Evolutionary conservation across 176 grass and related monocot species (phyloP), one percentile per base, ranked within the genome.

Genomic region (Eremochloa ophiuroides): DNA sequence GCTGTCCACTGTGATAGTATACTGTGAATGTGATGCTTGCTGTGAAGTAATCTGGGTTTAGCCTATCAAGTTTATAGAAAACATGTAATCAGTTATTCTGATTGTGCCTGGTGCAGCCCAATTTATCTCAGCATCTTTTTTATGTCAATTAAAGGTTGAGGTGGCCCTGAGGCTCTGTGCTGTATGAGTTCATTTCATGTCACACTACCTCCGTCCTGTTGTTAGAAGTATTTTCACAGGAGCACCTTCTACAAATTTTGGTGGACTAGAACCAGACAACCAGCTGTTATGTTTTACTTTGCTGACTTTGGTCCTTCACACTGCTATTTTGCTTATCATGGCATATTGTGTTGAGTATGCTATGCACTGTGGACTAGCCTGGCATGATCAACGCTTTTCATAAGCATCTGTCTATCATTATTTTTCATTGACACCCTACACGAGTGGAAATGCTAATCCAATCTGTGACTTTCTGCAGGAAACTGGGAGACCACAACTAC

Each of bases 401-500:
- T 46, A 61, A 68, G 40, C 41, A 10, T 40, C 30, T 16, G 15
- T 34, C 4, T 1, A 28, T 0, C 29, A 34, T 47, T 84, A 10
- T 26, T 74, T 51, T 34, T 35, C 11, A 4, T 35, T 43, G 34
- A 37, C 48, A 29, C 11, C n/a, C 10, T 42, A 20, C 18, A 51
- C 20, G 10, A 4, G 14, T 47, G 50, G 80, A 29, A 4, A 37
- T 70, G 69, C 1, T 78, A 69, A 58, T 60, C 38, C 80, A 14
- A 46, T 41, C 18, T 77, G 48, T 82, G 78, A 16, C 10, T 18
- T 74, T 50, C 26, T 81, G 81, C 81, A 97, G 94, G 87, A 97
- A 97, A 87, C 72, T 94, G 76, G 94, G 94, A 71, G 89, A 97
- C 69, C 94, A 92, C 74, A 85, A 90, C 39, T 93, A 88, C 77